A percentile compares a stretch with the other conserved stretches of the same genome.
phyloP scores from a whole-genome alignment of 306 rosid genomes.

The Cicer bijugum region DNA sequence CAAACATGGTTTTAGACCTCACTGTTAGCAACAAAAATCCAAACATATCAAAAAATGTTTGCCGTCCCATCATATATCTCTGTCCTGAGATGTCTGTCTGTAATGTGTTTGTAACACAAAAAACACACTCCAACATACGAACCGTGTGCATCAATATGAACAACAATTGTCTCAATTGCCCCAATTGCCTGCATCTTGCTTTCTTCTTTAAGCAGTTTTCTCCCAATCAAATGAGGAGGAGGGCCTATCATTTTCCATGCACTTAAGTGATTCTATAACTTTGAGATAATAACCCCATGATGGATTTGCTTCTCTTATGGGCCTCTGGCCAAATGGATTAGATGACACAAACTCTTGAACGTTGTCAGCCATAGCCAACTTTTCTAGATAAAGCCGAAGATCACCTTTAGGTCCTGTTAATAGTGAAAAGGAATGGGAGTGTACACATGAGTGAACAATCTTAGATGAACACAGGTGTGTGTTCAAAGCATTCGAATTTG shows the following conservation, averaged over 20 bases:
- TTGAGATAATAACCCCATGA: conserved; percentile 62
- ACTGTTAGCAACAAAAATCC: background rate
- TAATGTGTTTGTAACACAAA: conserved; percentile 3
- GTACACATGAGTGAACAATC: conserved; percentile 29
- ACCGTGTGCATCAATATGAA: conserved; percentile 9
- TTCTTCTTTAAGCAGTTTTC: conserved; percentile 26
- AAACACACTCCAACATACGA: conserved; percentile 1
- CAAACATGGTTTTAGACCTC: background rate
- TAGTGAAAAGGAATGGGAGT: conserved; percentile 12
- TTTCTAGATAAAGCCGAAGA: conserved; percentile 69
- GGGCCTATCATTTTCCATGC: background rate
- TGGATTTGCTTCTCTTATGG: conserved; percentile 60
- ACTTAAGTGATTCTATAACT: conserved; percentile 40
- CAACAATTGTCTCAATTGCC: background rate
- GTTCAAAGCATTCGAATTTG: conserved; percentile 7
- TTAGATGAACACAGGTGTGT: background rate
- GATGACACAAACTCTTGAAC: conserved; percentile 63
- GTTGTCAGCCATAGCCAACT: conserved; percentile 64
- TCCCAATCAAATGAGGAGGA: conserved; percentile 4
- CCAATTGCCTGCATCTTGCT: background rate
- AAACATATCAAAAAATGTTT: background rate
- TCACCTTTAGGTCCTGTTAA: conserved; percentile 74
- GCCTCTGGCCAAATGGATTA: conserved; percentile 76
- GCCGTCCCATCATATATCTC: background rate
- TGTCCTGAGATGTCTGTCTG: background rate